Conservation (phyloP, 2,329 filamentous ascomycete genomes). For the Botrytis medusae region DNA sequence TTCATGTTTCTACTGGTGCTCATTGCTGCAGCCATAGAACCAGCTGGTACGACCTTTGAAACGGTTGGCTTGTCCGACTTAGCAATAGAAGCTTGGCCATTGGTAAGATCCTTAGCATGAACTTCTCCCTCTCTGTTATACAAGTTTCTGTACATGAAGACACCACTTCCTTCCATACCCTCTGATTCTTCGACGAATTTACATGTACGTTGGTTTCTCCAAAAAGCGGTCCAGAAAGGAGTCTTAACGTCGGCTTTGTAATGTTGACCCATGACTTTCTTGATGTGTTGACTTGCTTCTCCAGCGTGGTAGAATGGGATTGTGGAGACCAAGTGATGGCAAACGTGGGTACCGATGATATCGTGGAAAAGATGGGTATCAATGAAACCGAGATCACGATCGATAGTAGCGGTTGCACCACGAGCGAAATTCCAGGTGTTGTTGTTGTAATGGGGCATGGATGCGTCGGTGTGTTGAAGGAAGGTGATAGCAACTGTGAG, state of each 20-base stretch:
- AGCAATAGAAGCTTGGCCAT: conserved; percentile 9
- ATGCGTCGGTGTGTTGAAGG: conserved; percentile 66
- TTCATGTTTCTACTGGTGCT: conserved; percentile 33
- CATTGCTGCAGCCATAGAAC: conserved; percentile 35
- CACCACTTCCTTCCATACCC: conserved; percentile 38
- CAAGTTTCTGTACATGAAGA: conserved; percentile 40
- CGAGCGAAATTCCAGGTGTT: conserved; percentile 61
- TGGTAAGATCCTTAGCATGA: conserved; percentile 29
- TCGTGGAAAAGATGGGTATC: conserved; percentile 65
- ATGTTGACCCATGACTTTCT: conserved; percentile 54
- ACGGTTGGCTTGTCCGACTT: conserved; percentile 20
- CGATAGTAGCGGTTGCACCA: conserved; percentile 62
- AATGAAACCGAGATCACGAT: conserved; percentile 64
- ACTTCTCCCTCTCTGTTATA: conserved; percentile 34
- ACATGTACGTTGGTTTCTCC: conserved; percentile 38
- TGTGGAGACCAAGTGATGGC: conserved; percentile 61
- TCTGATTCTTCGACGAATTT: conserved; percentile 41
- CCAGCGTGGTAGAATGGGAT: conserved; percentile 63
- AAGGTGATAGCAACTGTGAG: conserved; percentile 67
- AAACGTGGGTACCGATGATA: conserved; percentile 64
- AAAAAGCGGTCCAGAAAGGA: conserved; percentile 41
- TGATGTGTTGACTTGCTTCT: conserved; percentile 58
- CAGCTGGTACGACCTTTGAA: conserved; percentile 19
- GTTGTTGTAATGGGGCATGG: conserved; percentile 58
- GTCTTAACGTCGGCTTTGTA: conserved; percentile 49